phyloP scores from a whole-genome alignment of 208 protist species.

The Giardia muris region DNA sequence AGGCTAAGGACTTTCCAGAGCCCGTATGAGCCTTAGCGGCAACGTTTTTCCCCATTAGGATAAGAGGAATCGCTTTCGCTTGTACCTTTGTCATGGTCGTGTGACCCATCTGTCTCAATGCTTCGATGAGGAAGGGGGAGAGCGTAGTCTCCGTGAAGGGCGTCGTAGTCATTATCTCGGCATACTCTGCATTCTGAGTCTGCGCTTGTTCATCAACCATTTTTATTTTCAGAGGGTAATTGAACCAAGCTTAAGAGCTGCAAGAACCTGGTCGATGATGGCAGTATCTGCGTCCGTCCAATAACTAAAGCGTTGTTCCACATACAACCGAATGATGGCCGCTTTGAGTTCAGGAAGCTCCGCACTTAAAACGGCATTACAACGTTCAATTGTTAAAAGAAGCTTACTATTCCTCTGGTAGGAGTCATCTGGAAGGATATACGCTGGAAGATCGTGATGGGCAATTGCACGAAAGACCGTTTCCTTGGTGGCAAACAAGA shows the following conservation, averaged over 20 bases:
- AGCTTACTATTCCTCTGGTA: background rate
- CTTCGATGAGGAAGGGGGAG: background rate
- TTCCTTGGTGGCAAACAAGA: background rate
- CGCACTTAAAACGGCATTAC: background rate
- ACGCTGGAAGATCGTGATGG: background rate
- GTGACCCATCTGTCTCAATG: background rate
- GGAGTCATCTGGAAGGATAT: background rate
- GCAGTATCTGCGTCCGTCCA: background rate
- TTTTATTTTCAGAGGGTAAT: no score
- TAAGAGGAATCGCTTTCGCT: background rate
- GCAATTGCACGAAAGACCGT: background rate
- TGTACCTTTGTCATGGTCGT: slow-evolving; percentile 1
- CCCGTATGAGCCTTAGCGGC: slow-evolving; percentile 27
- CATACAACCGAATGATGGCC: background rate
- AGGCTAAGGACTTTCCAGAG: slow-evolving; percentile 72
- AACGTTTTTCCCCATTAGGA: slow-evolving; percentile 18
- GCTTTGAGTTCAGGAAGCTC: background rate
- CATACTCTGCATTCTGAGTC: background rate
- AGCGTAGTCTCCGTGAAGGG: background rate
- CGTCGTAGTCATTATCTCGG: background rate
- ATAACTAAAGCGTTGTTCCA: background rate
- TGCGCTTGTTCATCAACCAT: background rate
- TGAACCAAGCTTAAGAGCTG: no score
- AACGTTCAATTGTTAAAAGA: background rate
- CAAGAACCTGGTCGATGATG: no score